A percentile compares a stretch with the other conserved stretches of the same genome.
Conservation (phyloP, 2,329 filamentous ascomycete species). For the Davidsoniella eucalypti region DNA sequence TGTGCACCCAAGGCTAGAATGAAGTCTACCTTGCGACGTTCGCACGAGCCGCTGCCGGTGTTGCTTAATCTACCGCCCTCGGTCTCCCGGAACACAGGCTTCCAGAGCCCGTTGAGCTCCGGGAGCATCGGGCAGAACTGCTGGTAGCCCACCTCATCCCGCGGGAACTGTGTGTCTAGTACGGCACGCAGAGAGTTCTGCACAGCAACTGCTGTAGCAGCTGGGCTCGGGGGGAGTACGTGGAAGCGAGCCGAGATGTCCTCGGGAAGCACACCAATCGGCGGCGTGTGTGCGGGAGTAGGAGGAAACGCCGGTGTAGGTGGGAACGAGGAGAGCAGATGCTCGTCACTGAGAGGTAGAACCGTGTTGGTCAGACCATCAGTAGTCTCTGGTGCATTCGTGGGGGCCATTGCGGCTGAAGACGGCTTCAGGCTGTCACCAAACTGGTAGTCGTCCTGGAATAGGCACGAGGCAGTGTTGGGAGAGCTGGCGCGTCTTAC, state of each 20-base stretch:
- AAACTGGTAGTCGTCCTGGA: conserved; percentile 7
- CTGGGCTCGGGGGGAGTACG: conserved; percentile 25
- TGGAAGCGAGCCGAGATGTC: conserved; percentile 9
- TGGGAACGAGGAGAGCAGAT: conserved; percentile 11
- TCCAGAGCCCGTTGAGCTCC: conserved; percentile 35
- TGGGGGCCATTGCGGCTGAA: neutral
- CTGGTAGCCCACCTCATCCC: conserved; percentile 28
- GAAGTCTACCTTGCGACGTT: conserved; percentile 32
- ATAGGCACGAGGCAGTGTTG: neutral
- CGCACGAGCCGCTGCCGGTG: conserved; percentile 15
- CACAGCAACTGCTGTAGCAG: conserved; percentile 32
- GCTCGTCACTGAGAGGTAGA: conserved; percentile 7
- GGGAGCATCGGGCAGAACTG: conserved; percentile 31
- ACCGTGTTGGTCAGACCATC: neutral
- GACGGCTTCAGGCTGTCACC: conserved; percentile 3
- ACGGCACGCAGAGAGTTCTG: conserved; percentile 42
- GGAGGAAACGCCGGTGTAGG: conserved; percentile 3
- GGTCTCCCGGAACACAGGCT: conserved; percentile 30
- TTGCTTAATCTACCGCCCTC: conserved; percentile 15
- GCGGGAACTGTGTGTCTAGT: conserved; percentile 33
- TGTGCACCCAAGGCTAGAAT: conserved; percentile 45
- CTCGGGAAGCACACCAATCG: conserved; percentile 3
- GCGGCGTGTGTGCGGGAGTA: conserved; percentile 6
- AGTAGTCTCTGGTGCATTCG: neutral
- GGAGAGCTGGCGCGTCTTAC: conserved; percentile 9